Percentiles rank a stretch among this genome's conserved stretches.
Conservation (phyloP, 768 basidiomycete species). For the Trametes cubensis region DNA sequence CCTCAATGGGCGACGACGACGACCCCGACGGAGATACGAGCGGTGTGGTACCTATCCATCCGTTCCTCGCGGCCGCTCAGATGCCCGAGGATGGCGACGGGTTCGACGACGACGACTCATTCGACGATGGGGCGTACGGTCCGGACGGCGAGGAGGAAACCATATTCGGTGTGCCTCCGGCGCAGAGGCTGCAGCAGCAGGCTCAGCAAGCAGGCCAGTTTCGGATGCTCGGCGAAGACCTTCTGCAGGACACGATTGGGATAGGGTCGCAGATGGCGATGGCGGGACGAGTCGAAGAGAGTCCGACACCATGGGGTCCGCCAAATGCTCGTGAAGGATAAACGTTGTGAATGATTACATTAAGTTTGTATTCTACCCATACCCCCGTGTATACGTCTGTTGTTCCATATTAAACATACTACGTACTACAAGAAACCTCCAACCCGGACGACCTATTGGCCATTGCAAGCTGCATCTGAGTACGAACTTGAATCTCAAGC, state of each 20-base stretch:
- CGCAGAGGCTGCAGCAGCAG: conserved; percentile 28
- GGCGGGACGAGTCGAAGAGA: conserved; percentile 59
- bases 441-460: too few relatives aligned
- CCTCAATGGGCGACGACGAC: conserved; percentile 53
- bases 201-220: conserved; percentile 38
- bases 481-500: too few relatives aligned
- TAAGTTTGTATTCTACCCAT: background rate
- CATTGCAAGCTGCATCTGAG: too few relatives aligned
- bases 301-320: conserved; percentile 55
- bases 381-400: background rate
- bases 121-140: conserved; percentile 45
- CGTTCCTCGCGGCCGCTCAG: conserved; percentile 52
- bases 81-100: conserved; percentile 50
- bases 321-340: background rate
- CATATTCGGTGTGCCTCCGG: conserved; percentile 69
- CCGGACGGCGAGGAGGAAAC: conserved; percentile 57
- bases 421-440: too few relatives aligned
- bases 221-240: conserved; percentile 62
- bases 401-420: background rate
- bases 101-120: conserved; percentile 50
- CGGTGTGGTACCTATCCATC: conserved; percentile 52
- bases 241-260: conserved; percentile 65
- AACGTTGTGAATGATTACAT: background rate
- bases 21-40: conserved; percentile 36
- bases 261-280: conserved; percentile 56